These are phyloP conservation scores for Dioscorea cayenensis DNA, from an alignment of 116 monocot species.

Conservation along the genomic window DNA sequence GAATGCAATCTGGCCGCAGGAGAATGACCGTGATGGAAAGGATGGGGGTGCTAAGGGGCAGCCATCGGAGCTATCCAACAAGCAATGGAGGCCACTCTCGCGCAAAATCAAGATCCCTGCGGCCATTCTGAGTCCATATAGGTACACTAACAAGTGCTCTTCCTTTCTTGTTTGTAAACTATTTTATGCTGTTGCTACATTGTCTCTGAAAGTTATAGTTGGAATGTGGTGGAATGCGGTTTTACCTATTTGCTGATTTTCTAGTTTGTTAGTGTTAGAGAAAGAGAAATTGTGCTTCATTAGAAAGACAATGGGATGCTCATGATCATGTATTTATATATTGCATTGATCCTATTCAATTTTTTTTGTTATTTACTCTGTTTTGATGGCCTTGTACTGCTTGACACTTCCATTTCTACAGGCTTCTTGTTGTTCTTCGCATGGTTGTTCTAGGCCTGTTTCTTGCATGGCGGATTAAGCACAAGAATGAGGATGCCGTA, in stretches of 20 bases:
- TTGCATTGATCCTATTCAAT: background rate
- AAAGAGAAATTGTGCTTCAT: background rate
- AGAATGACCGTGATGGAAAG: slow-evolving; percentile 5
- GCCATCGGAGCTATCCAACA: slow-evolving; percentile 19
- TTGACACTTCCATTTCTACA: background rate
- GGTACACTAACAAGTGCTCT: slow-evolving; percentile 10
- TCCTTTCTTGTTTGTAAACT: background rate
- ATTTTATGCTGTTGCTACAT: background rate
- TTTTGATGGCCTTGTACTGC: background rate
- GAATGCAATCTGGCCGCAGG: slow-evolving; percentile 39
- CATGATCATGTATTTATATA: background rate
- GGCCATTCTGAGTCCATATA: slow-evolving; percentile 32
- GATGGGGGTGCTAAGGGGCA: slow-evolving; percentile 9
- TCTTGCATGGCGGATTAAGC: background rate
- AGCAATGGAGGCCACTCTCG: slow-evolving; percentile 49
- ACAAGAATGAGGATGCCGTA: slow-evolving; percentile 6
- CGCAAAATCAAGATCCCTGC: slow-evolving; percentile 38
- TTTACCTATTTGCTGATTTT: background rate
- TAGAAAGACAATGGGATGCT: too few species aligned
- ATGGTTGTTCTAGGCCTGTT: background rate
- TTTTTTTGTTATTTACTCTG: background rate
- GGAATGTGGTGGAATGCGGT: background rate
- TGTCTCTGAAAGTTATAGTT: background rate
- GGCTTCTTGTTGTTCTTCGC: background rate
- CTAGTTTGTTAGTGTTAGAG: background rate